Percentiles rank a stretch among this genome's conserved stretches.
Evolutionary conservation across 179 eudicot species (phyloP).

Genomic region (Patellifolia procumbens): DNA sequence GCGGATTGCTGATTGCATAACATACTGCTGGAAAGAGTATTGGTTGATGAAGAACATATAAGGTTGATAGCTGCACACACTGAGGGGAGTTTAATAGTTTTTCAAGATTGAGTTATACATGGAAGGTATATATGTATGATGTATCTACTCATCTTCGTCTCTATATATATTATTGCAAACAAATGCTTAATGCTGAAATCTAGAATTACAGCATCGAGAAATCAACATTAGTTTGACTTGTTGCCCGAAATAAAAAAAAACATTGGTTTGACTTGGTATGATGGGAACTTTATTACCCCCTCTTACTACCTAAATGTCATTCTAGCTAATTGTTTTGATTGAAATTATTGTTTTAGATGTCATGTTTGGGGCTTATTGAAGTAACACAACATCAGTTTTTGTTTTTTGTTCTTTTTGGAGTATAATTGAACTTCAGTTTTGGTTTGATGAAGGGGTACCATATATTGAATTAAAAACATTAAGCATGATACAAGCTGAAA

Average conservation of each 20-base stretch:
- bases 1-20: background rate
- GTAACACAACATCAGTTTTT: too few species aligned
- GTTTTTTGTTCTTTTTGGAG: too few species aligned
- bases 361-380: too few species aligned
- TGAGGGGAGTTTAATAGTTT: background rate
- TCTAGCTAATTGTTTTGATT: background rate
- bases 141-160: background rate
- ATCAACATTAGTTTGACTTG: background rate
- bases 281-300: background rate
- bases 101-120: too few species aligned
- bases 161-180: background rate
- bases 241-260: too few species aligned
- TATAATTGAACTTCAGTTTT: too few species aligned
- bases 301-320: background rate
- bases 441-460: too few species aligned
- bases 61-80: background rate
- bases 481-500: too few species aligned
- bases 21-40: too few species aligned
- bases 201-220: background rate
- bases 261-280: background rate
- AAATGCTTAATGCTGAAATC: background rate
- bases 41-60: too few species aligned
- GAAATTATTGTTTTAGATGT: too few species aligned
- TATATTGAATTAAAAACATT: too few species aligned
- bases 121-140: background rate